Base-by-base conservation (phyloP, 805 yeast genomes). In the Gaillardinia entomophila region DNA sequence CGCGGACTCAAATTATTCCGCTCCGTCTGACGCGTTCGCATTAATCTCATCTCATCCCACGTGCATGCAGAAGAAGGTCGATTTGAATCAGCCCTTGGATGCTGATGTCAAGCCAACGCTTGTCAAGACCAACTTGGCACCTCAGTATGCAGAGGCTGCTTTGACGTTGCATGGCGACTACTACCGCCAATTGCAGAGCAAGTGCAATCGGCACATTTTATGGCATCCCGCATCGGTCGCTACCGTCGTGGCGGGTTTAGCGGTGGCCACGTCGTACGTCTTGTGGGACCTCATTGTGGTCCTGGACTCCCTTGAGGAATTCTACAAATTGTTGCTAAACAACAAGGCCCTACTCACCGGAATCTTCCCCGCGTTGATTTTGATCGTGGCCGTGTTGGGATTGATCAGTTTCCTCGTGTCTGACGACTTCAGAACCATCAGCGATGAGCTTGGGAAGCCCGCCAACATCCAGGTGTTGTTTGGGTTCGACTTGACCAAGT, bases 81-180 rank as follows among this genome's bases (percentile, higher is more conserved):
- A 71, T 30, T 66, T 77, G 37, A 67, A 67, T 40, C 57, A 66
- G 40, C 86, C 88, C 5, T 54, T 83, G 34, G 73, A 77, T 37
- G 55, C 47, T 1, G 60, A 66, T 23, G 69, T 68, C 1, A 71
- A 76, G 12, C 65, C 86, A 8, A 72, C 73, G 1, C 72, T 83
- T 24, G 60, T 55, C 28, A 61, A 75, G 24, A 46, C 72, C 1
- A 52, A 56, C 2, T 60, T 84, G 31, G 62, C 60, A 5, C 89
- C 89, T 1, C 75, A 71, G 19, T 63, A 67, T 26, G 65, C 81
- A 1, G 72, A 74, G 27, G 83, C 83, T 8, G 74, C 80, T 1
- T 48, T 79, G 34, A 77, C 75, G 36, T 55, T 82, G 37, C 75
- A 80, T 19, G 76, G 83, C 36, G 92, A 83, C 51, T 75, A 68